Base-by-base conservation (phyloP, 1,284 basidiomycete species). In the Pseudozyma sp. region DNA sequence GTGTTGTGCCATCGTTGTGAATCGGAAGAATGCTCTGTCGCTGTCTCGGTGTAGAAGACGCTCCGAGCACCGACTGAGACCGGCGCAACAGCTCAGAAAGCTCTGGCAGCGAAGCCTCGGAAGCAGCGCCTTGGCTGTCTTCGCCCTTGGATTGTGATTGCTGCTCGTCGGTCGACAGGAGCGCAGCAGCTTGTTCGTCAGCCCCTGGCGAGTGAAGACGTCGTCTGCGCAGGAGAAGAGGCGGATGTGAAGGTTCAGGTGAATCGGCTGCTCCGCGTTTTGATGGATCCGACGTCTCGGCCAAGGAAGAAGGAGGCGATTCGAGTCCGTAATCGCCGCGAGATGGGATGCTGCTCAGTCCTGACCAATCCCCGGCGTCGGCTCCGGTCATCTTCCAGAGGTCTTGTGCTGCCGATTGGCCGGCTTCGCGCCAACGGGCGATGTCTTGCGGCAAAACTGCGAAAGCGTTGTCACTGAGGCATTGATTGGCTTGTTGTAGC, bases 351-450 rank as follows among this genome's bases (percentile, higher is more conserved):
- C 45, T 45, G 40, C 47, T 43, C 29, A 52, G 16, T 16, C 48
- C 44, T 3, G 67, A 64, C 67, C 67, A 69, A 42, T 62, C 56
- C 56, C 67, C 67, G 8, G 39, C 61, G 47, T 66, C 56, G 5
- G 68, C 68, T 14, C 68, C 68, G 13, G 68, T 68, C 47, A 68
- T 43, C 51, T 49, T 67, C 72, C 72, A 75, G 2, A 75, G 58
- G 19, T 75, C 72, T 39, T 65, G 60, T 4, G 72, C 68, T 4
- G 72, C 72, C 17, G 54, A 3, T 29, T 68, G 66, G 8, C 72
- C 72, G 3, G 72, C 72, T 50, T 71, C 53, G 7, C 68, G 56
- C 72, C 72, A 75, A 44, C 54, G 57, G 10, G 53, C 54, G 7
- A 65, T 75, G 11, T 64, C 54, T 24, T 57, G 29, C 5, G 72